Percentiles rank a stretch among this genome's conserved stretches.
These are phyloP conservation scores for Metschnikowia kunwiensis DNA, from an alignment of 805 yeast genomes.

Conservation along the genomic window DNA sequence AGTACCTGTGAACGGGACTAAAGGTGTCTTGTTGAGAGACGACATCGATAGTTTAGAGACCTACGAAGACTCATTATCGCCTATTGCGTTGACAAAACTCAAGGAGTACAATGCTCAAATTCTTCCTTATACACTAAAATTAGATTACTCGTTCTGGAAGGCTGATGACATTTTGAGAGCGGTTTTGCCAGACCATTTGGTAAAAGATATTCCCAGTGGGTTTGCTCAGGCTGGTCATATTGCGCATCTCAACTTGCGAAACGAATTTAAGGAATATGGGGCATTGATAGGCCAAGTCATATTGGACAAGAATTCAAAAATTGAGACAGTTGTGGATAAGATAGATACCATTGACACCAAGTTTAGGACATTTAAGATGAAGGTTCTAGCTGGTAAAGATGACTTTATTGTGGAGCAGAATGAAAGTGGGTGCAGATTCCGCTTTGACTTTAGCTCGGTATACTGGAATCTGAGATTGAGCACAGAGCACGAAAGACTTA, in stretches of 20 bases:
- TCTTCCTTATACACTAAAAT: constrained; percentile 48
- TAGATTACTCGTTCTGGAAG: constrained; percentile 82
- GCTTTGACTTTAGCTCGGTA: constrained; percentile 87
- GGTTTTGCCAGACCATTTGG: constrained; percentile 66
- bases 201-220: constrained; percentile 81
- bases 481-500: constrained; percentile 87
- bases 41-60: constrained; percentile 39
- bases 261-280: constrained; percentile 81
- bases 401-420: constrained; percentile 77
- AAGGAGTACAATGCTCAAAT: constrained; percentile 46
- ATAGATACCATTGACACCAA: constrained; percentile 81
- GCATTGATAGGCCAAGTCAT: constrained; percentile 83
- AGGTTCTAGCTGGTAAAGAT: constrained; percentile 81
- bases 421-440: constrained; percentile 82
- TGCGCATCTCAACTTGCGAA: constrained; percentile 85
- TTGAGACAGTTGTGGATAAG: constrained; percentile 90
- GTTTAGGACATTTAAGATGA: constrained; percentile 91
- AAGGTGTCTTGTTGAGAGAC: constrained; percentile 62
- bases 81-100: constrained; percentile 44
- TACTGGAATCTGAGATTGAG: constrained; percentile 97
- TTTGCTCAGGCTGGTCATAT: constrained; percentile 93
- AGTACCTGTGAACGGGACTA: constrained; percentile 38
- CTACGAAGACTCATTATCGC: constrained; percentile 37
- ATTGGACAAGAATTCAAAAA: constrained; percentile 77
- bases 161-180: constrained; percentile 81